A percentile compares a stretch with the other conserved stretches of the same genome.
These are phyloP conservation scores for Marasmius sp. DNA, from an alignment of 1,284 basidiomycete genomes.

Conservation along the genomic window DNA sequence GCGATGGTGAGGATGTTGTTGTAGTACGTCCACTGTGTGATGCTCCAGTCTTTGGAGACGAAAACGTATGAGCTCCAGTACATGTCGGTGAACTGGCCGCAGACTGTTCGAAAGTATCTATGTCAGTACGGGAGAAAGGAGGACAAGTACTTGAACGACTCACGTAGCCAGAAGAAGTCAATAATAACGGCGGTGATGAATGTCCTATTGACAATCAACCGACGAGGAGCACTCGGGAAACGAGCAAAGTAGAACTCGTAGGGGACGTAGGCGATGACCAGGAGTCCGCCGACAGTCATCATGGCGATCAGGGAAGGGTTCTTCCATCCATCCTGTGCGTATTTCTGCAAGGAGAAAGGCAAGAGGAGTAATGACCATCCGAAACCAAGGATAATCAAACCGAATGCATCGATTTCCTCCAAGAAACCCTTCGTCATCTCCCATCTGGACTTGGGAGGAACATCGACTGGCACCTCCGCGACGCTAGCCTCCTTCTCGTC, in stretches of 20 bases:
- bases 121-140: not conserved
- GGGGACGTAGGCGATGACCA: conserved; percentile 11
- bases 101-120: not conserved
- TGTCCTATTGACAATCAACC: conserved; percentile 15
- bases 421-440: conserved; percentile 1
- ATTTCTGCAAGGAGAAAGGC: conserved; percentile 14
- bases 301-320: conserved; percentile 16
- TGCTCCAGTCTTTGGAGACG: conserved; percentile 14
- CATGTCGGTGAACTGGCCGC: conserved; percentile 8
- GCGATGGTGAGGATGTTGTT: conserved; percentile 13
- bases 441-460: not conserved
- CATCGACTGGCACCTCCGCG: too few species aligned
- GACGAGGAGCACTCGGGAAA: conserved; percentile 10
- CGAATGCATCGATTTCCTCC: conserved; percentile 12
- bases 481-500: not conserved
- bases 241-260: conserved; percentile 12
- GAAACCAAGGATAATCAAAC: conserved; percentile 10
- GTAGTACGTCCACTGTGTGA: conserved; percentile 16
- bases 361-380: conserved; percentile 14
- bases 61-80: conserved; percentile 15
- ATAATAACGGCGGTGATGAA: conserved; percentile 15
- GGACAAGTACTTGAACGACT: not conserved
- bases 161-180: conserved; percentile 15
- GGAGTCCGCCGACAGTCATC: conserved; percentile 14
- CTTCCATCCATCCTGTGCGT: conserved; percentile 14